phyloP scores from a whole-genome alignment of 148 eudicot genomes.

The Rhododendron mucronatum region DNA sequence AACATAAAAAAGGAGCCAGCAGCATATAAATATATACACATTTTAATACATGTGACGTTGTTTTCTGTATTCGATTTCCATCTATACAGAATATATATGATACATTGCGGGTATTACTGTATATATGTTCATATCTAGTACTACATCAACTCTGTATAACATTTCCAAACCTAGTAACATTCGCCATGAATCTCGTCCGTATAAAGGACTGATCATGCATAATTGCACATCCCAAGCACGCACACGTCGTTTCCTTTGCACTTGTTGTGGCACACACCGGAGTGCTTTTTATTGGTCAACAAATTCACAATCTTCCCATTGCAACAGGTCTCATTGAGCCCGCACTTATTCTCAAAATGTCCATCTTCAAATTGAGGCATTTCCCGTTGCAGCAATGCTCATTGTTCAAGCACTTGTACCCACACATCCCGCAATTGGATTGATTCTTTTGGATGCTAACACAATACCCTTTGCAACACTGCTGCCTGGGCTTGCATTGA shows the following conservation, averaged over 20 bases:
- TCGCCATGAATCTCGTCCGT: too few relatives aligned
- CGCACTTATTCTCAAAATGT: background rate
- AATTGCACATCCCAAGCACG: background rate
- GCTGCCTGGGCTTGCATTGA: too few relatives aligned
- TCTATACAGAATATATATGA: too few relatives aligned
- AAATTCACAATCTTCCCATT: conserved; percentile 1
- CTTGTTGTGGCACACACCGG: background rate
- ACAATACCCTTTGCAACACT: background rate
- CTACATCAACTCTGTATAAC: too few relatives aligned
- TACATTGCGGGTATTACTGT: too few relatives aligned
- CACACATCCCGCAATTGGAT: background rate
- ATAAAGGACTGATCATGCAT: background rate
- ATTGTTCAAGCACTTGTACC: background rate
- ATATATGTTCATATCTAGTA: too few relatives aligned
- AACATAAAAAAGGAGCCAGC: too few relatives aligned
- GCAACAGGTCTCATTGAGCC: background rate
- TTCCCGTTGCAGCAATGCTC: background rate
- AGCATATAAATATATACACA: too few relatives aligned
- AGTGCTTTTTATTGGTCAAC: background rate
- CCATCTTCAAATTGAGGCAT: conserved; percentile 1
- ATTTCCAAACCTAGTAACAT: too few relatives aligned
- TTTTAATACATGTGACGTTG: too few relatives aligned
- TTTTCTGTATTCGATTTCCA: too few relatives aligned
- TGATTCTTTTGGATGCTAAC: background rate
- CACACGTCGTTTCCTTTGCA: background rate